Evolutionary conservation across 768 basidiomycete genomes (phyloP).

Genomic region (Russula brevipes): DNA sequence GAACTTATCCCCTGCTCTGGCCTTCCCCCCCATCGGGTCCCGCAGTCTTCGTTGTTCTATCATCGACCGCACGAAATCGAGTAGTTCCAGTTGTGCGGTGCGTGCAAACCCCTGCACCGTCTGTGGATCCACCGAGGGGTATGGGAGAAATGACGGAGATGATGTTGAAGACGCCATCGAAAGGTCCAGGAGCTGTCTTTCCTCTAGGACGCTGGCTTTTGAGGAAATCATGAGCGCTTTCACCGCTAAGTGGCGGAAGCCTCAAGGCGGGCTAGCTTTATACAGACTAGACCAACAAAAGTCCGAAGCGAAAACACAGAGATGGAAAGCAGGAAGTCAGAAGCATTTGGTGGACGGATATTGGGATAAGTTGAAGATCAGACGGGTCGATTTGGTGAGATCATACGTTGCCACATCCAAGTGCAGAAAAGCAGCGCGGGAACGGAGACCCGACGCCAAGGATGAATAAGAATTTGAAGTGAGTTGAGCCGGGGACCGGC

Average conservation of each 20-base stretch:
- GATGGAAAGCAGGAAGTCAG: constrained; percentile 22
- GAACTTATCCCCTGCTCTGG: constrained; percentile 19
- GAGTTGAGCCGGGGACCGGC: constrained; percentile 9
- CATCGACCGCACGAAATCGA: constrained; percentile 23
- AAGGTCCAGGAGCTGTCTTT: constrained; percentile 7
- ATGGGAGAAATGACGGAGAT: constrained; percentile 15
- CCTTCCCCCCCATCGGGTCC: constrained; percentile 21
- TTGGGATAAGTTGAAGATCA: constrained; percentile 24
- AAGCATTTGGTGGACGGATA: constrained; percentile 13
- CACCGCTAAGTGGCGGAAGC: constrained; percentile 12
- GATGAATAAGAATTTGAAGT: constrained; percentile 14
- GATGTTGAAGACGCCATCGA: constrained; percentile 21
- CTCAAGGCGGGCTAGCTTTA: constrained; percentile 24
- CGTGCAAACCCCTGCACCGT: constrained; percentile 17
- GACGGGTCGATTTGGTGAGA: constrained; percentile 22
- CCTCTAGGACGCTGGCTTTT: constrained; percentile 20
- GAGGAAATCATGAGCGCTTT: constrained; percentile 18
- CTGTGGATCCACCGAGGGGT: constrained; percentile 13
- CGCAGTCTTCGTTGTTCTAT: constrained; percentile 22
- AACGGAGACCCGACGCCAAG: constrained; percentile 14
- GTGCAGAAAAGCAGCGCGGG: constrained; percentile 14
- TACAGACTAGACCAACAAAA: constrained; percentile 20
- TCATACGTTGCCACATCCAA: constrained; percentile 19
- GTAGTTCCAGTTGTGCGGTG: constrained; percentile 15
- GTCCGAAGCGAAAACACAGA: constrained; percentile 21